Base-by-base conservation (phyloP, 202 grass and related monocot species). In the Zoysia matrella region DNA sequence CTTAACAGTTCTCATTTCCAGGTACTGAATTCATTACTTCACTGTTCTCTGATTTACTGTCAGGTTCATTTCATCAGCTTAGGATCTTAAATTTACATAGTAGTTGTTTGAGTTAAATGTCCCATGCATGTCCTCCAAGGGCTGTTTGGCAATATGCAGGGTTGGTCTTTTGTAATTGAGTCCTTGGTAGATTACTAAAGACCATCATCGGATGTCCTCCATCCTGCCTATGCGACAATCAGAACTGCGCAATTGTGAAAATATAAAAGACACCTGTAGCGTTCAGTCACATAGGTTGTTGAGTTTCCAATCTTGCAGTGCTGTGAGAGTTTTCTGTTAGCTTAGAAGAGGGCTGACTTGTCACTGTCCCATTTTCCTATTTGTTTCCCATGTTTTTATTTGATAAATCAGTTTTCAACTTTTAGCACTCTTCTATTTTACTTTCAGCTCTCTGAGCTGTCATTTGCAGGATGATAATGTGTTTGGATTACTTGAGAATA, bases 1-100 rank as follows among this genome's bases (percentile, higher is more conserved):
- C 91, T 97, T 88, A 97, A 97, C 61, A 93, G 91, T 78, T 89
- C 75, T 8, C 94, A 97, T 78, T 97, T 97, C 79, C 94, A 97
- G 94, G 94, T 97, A 81, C 30, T 47, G 14, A 10, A 68, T 68
- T 69, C 79, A 7, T 57, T 67, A 8, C 55, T 66, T 84, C 61
- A 1, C 16, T 73, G 12, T 10, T 41, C 78, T 76, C 30, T 43
- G 42, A 44, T 79, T 64, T 79, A 60, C 47, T 53, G 15, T 67
- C 67, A 11, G 58, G 6, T 79, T 67, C 52, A 80, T 53, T 57
- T 74, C 47, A 70, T 58, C 6, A 52, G 48, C 11, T 40, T 64
- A 30, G 10, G 40, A 11, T 36, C 18, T 11, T 64, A 64, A 2
- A 9, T 64, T 40, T 41, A 64, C 10, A 11, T 11, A 11, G 22